A percentile compares a stretch with the other conserved stretches of the same genome.
phyloP scores from a whole-genome alignment of 2,329 filamentous ascomycete genomes.

The Aspergillus transmontanensis region DNA sequence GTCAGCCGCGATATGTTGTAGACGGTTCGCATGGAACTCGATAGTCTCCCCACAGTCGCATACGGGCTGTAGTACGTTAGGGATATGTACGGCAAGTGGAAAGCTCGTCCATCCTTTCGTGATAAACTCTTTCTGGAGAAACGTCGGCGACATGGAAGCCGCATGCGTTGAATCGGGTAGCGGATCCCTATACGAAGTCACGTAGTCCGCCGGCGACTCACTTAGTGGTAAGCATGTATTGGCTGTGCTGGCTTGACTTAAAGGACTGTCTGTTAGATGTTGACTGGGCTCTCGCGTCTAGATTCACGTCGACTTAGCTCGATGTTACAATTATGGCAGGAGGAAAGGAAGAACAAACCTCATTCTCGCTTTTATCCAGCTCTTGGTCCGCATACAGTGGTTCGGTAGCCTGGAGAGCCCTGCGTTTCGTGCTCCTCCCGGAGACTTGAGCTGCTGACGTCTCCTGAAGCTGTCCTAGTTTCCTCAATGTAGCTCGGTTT shows the following conservation, averaged over 20 bases:
- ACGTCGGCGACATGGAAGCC: slow-evolving; percentile 35
- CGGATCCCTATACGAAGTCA: slow-evolving; percentile 12
- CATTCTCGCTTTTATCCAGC: slow-evolving; percentile 3
- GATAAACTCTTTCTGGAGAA: slow-evolving; percentile 32
- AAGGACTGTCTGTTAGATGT: slow-evolving; percentile 31
- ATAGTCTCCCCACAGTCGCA: slow-evolving; percentile 37
- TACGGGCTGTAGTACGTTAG: slow-evolving; percentile 22
- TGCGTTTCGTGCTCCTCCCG: slow-evolving; percentile 11
- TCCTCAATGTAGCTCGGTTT: slow-evolving; percentile 40
- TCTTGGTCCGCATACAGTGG: slow-evolving; percentile 8
- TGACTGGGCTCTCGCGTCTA: slow-evolving; percentile 12
- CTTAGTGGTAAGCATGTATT: slow-evolving; percentile 13
- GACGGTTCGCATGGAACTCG: slow-evolving; percentile 32
- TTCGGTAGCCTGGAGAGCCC: slow-evolving; percentile 7
- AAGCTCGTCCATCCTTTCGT: slow-evolving; percentile 29
- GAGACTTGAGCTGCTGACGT: slow-evolving; percentile 25
- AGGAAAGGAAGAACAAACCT: slow-evolving; percentile 2
- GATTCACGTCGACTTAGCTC: not conserved
- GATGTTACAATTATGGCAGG: not conserved
- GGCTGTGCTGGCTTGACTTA: slow-evolving; percentile 22
- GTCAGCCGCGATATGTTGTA: slow-evolving; percentile 32
- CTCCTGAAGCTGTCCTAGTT: slow-evolving; percentile 38
- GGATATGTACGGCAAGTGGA: slow-evolving; percentile 31
- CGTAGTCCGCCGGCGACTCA: slow-evolving; percentile 15
- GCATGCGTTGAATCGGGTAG: slow-evolving; percentile 23